Evolutionary conservation across 805 yeast species (phyloP), one percentile per base, ranked within the genome.

Genomic region (Kuraishia floccosa): DNA sequence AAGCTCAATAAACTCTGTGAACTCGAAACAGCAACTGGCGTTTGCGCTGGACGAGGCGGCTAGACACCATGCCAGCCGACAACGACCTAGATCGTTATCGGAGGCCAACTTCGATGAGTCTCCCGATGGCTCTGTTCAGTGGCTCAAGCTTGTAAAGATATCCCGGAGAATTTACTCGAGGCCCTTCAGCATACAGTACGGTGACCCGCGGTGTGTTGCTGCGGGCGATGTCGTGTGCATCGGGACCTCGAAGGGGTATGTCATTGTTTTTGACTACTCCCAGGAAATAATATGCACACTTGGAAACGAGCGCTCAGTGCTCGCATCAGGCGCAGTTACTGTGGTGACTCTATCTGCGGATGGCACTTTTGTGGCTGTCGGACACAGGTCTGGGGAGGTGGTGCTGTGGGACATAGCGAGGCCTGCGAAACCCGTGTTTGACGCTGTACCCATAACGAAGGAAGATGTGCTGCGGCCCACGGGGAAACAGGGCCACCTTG

Each of bases 191-290:
- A 26, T 42, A 7, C 36, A 36, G 6, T 62, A 65, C 40, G 87
- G 89, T 0, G 59, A 64, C 2, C 72, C 78, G 0, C 56, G 69
- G 0, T 47, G 60, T 17, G 42, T 73, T 10, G 47, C 59, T 0
- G 57, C 68, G 0, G 60, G 68, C 7, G 65, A 59, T 21, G 25
- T 64, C 20, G 56, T 79, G 6, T 72, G 72, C 0, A 42, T 86
- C 6, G 96, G 94, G 2, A 86, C 96, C 0, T 43, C 66, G 0
- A 68, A 66, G 30, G 94, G 94, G 2, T 56, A 50, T 23, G 57
- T 84, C 0, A 50, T 82, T 4, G 59, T 80, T 4, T 86, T 83
- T 49, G 79, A 76, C 42, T 77, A 75, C 38, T 66, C 66, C 27
- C 95, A 87, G 48, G 59, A 56, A 19, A 46, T 81, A 4, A 56